Base-by-base conservation (phyloP, 2,329 filamentous ascomycete species). In the Paradendryphiella salina region DNA sequence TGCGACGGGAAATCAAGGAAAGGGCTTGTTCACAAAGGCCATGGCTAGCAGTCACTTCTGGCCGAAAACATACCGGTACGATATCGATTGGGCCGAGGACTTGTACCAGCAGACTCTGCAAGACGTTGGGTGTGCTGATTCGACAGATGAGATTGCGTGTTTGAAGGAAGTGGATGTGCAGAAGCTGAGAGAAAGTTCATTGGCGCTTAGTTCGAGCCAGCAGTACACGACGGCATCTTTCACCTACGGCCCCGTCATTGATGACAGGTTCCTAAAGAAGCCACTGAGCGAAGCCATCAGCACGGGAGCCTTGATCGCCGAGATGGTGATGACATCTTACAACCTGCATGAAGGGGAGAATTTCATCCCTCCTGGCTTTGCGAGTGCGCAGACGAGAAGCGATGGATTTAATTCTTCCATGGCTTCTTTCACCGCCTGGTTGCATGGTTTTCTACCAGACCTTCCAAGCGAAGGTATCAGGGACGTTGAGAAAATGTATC, bases 321-420 rank as follows among this genome's bases (percentile, higher is more conserved):
- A 80, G 1, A 64, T 71, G 7, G 76, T 78, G 0, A 80, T 80
- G 55, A 75, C 77, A n/a, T 81, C 80, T 75, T 85, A 85, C 65
- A 86, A 86, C 63, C 76, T 79, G 0, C 80, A 85, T 61, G 84
- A 86, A 67, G 83, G 84, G 17, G 79, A 85, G 64, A 83, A 82
- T 55, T 86, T 87, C 59, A 73, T 84, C 17, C 82, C 82, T 0
- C 64, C 77, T 0, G 80, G 78, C 0, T 71, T 85, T 1, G 63
- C 71, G 14, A 72, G 69, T 39, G 52, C 56, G 0, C 46, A 11
- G 56, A 61, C 61, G 0, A 66, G 69, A 1, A 66, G 65, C 3
- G 70, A 69, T 13, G 74, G 76, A 0, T 84, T 80, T 63, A 83
- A 84, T 56, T 75, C 76, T 1, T 82, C 77, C 1, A 43, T 47